These are phyloP conservation scores for Pyrenochaeta sp. DNA, from an alignment of 2,329 filamentous ascomycete genomes.

Conservation along the genomic window DNA sequence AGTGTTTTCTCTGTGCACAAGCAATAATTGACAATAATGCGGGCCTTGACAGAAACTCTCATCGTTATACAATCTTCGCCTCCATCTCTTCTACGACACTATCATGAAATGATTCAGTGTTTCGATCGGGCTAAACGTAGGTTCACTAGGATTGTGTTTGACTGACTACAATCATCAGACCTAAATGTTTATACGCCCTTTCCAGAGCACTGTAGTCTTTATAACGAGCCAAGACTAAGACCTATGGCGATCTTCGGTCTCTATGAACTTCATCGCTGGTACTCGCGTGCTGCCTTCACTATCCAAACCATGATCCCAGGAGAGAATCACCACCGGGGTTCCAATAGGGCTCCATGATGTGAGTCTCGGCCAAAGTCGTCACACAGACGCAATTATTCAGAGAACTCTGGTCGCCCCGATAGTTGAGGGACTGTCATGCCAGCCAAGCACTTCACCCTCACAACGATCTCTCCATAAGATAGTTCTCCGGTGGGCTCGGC, in stretches of 20 bases:
- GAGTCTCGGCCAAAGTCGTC: neutral
- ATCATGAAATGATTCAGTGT: neutral
- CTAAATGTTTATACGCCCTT: neutral
- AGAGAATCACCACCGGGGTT: neutral
- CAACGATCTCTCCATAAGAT: neutral
- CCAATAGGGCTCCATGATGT: neutral
- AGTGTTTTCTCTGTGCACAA: too few relatives aligned
- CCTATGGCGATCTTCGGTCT: too few relatives aligned
- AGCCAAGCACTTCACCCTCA: neutral
- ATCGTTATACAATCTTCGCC: neutral
- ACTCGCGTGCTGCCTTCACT: neutral
- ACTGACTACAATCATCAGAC: neutral
- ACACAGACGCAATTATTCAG: neutral
- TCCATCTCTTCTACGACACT: neutral
- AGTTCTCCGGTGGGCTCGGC: slow-evolving; percentile 8
- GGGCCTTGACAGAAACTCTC: too few relatives aligned
- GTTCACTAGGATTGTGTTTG: too few relatives aligned
- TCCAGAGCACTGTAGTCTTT: neutral
- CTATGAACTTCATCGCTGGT: neutral
- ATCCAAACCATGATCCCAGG: neutral
- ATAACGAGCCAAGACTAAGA: neutral
- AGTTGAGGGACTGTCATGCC: neutral
- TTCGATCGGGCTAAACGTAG: too few relatives aligned
- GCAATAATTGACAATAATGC: too few relatives aligned
- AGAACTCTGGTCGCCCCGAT: too few relatives aligned